Evolutionary conservation across 2,329 filamentous ascomycete genomes (phyloP).

Genomic region (Trichoderma pleuroti): DNA sequence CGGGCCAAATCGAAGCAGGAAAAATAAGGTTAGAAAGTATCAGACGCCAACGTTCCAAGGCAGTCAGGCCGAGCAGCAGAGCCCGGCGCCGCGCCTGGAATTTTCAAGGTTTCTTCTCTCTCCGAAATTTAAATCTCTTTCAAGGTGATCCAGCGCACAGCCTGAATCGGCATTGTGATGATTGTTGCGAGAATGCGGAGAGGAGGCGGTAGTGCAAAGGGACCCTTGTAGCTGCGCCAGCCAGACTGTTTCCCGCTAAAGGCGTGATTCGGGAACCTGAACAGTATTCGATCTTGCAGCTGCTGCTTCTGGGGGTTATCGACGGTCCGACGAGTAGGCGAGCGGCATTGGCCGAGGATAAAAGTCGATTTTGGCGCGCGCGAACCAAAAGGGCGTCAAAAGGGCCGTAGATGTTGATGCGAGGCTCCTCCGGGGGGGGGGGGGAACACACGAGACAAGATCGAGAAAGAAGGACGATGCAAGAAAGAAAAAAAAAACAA

Average conservation of each 20-base stretch:
- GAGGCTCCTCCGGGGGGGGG: neutral
- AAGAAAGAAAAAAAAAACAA: neutral
- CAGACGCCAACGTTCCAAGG: neutral
- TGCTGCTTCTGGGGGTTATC: neutral
- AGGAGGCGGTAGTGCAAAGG: constrained; percentile 2
- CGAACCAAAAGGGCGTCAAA: neutral
- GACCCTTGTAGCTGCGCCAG: constrained; percentile 2
- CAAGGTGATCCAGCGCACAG: constrained; percentile 5
- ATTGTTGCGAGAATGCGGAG: constrained; percentile 7
- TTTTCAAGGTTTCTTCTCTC: neutral
- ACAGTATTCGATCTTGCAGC: neutral
- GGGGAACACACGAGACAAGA: neutral
- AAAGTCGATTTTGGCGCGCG: neutral
- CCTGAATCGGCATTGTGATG: constrained; percentile 24
- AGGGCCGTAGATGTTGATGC: neutral
- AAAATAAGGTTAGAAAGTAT: neutral
- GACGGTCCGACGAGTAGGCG: neutral
- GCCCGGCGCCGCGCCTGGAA: constrained; percentile 1
- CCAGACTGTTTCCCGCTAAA: neutral
- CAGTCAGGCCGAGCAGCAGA: constrained; percentile 2
- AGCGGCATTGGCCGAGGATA: neutral
- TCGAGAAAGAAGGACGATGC: neutral
- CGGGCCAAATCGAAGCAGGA: neutral
- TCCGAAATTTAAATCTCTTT: neutral
- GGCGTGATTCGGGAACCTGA: neutral